Conservation (phyloP, 2,329 filamentous ascomycete genomes). For the Clonostachys rhizophaga region DNA sequence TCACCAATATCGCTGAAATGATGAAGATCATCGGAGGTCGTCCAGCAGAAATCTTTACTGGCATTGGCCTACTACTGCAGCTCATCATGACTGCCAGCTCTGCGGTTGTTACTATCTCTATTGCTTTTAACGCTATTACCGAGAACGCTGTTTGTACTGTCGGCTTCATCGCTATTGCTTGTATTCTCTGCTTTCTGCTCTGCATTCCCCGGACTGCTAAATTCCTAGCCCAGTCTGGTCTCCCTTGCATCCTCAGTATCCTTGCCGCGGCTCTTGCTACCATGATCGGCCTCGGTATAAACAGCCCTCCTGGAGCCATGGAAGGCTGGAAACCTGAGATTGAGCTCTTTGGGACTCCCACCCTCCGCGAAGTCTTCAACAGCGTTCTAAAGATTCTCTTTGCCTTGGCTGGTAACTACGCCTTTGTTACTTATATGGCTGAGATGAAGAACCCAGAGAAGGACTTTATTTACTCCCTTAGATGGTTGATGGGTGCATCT, state of each 20-base stretch:
- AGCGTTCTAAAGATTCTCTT: constrained; percentile 25
- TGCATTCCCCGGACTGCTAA: constrained; percentile 65
- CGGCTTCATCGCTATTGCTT: constrained; percentile 57
- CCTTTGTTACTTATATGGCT: constrained; percentile 26
- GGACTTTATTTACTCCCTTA: constrained; percentile 21
- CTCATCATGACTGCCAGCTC: constrained; percentile 67
- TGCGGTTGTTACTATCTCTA: constrained; percentile 60
- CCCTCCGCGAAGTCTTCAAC: constrained; percentile 21
- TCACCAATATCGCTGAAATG: constrained; percentile 69
- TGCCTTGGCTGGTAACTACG: constrained; percentile 29
- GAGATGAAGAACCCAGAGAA: constrained; percentile 22
- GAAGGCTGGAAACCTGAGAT: constrained; percentile 15
- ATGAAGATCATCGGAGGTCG: constrained; percentile 42
- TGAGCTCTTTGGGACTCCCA: constrained; percentile 16
- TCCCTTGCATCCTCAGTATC: constrained; percentile 22
- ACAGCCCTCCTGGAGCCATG: constrained; percentile 17
- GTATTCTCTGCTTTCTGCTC: constrained; percentile 57
- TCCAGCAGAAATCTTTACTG: constrained; percentile 14
- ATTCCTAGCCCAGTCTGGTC: constrained; percentile 19
- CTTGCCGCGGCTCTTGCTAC: constrained; percentile 25
- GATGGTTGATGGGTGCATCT: constrained; percentile 20
- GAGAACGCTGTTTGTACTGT: constrained; percentile 60
- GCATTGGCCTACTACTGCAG: constrained; percentile 65
- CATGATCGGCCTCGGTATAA: constrained; percentile 24
- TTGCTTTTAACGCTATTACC: constrained; percentile 66